Conservation (phyloP, 371 early-diverging fungal species). For the Mortierella sp. region DNA sequence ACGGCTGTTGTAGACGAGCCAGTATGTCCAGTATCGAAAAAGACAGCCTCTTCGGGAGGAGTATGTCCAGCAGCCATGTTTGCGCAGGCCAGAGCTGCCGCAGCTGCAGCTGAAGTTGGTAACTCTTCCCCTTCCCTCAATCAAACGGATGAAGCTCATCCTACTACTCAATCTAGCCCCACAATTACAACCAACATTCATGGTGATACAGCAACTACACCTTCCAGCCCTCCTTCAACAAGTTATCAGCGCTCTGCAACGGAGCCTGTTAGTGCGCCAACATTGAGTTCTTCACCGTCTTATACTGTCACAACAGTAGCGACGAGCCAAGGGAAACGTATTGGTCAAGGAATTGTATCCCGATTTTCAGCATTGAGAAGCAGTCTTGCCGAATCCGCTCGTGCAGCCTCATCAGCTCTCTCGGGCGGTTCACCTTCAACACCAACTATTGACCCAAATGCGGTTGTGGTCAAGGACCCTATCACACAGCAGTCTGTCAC, state of each 20-base stretch:
- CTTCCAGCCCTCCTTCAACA: neutral
- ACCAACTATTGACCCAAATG: conserved; percentile 13
- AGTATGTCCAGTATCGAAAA: conserved; percentile 52
- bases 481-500: conserved; percentile 39
- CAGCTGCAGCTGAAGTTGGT: neutral
- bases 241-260: conserved; percentile 11
- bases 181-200: neutral
- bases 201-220: neutral
- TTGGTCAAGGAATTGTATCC: conserved; percentile 41
- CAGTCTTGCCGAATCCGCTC: conserved; percentile 46
- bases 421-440: conserved; percentile 20
- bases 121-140: neutral
- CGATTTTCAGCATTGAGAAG: conserved; percentile 40
- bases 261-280: conserved; percentile 11
- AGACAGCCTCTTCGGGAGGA: conserved; percentile 41
- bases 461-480: conserved; percentile 33
- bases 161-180: neutral
- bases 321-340: conserved; percentile 24
- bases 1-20: conserved; percentile 4
- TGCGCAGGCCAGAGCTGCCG: conserved; percentile 42
- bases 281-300: neutral
- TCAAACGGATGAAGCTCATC: neutral
- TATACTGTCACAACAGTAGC: conserved; percentile 12
- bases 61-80: conserved; percentile 55
- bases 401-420: conserved; percentile 39